These are phyloP conservation scores for Colletotrichum australisinense DNA, from an alignment of 2,329 filamentous ascomycete species.

Conservation along the genomic window DNA sequence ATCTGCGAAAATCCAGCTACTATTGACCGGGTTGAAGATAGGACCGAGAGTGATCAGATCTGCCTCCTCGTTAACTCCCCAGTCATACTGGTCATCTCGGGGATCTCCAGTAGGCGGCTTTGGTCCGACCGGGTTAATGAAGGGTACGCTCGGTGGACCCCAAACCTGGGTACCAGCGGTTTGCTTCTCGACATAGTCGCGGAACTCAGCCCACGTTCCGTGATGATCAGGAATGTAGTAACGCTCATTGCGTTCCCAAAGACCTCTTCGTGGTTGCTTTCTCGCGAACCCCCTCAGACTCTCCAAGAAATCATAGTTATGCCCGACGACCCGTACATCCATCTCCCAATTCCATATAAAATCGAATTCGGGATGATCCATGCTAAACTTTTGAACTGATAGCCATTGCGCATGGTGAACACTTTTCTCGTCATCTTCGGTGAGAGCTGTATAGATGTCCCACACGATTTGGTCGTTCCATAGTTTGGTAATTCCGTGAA, in stretches of 20 bases:
- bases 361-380: conserved; percentile 82
- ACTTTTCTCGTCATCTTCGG: conserved; percentile 65
- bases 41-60: conserved; percentile 80
- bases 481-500: conserved; percentile 76
- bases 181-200: conserved; percentile 67
- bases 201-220: conserved; percentile 75
- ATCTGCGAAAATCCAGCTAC: conserved; percentile 77
- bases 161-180: conserved; percentile 70
- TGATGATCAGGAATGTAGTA: conserved; percentile 79
- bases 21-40: conserved; percentile 79
- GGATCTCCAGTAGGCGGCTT: conserved; percentile 69
- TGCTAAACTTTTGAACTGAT: conserved; percentile 79
- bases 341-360: conserved; percentile 92
- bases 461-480: conserved; percentile 82
- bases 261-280: conserved; percentile 75
- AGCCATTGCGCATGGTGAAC: conserved; percentile 75
- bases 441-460: conserved; percentile 80
- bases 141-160: conserved; percentile 71
- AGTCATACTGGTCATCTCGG: conserved; percentile 73
- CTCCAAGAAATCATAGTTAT: conserved; percentile 83
- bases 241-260: conserved; percentile 80
- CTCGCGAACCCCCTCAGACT: conserved; percentile 72
- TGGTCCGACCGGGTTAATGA: conserved; percentile 71
- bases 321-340: conserved; percentile 81
- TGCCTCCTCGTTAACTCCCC: conserved; percentile 81